Evolutionary conservation across 345 rosid species (phyloP), one percentile per base, ranked within the genome.

Genomic region (Noccaea caerulescens): DNA sequence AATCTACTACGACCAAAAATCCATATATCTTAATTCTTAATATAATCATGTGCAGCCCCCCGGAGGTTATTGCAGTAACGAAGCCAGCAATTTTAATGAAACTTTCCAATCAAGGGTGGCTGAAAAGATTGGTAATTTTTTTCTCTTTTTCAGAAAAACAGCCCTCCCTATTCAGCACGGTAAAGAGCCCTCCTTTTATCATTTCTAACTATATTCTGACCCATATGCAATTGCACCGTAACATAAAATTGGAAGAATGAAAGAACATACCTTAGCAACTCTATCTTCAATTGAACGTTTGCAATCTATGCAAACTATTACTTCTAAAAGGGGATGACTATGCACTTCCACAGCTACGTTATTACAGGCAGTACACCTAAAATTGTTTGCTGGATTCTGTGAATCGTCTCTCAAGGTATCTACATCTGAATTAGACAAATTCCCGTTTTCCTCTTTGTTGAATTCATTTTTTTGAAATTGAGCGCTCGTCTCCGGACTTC

Each of bases 231-330:
- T 49, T 49, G 54, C 5, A 52, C 6, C 1, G 36, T n/a, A 18
- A 1, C 23, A 39, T 45, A 67, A 23, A 72, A 51, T 0, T 68
- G 53, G 37, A 68, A 25, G 58, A 16, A 62, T 10, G n/a, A 66
- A 45, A 72, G 45, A 60, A n/a, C 82, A 73, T 80, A 94, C 99
- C 99, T 87, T 86, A 53, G 76, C 53, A 66, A 82, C 76, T 82
- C 85, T 94, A 36, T 81, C 83, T 78, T 86, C 92, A 72, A 91
- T 65, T 51, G 79, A 78, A 62, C 68, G 62, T 84, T 89, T 91
- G 88, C 99, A 94, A 71, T 83, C 90, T 69, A 71, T 77, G 89
- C 99, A 94, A 71, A 94, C 46, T 68, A 94, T 89, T 58, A 94
- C 99, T 74, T 86, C 82, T 72, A 94, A 68, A 61, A 88, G 81